These are phyloP conservation scores for Nakazawaea populi DNA, from an alignment of 805 yeast species.

Conservation along the genomic window DNA sequence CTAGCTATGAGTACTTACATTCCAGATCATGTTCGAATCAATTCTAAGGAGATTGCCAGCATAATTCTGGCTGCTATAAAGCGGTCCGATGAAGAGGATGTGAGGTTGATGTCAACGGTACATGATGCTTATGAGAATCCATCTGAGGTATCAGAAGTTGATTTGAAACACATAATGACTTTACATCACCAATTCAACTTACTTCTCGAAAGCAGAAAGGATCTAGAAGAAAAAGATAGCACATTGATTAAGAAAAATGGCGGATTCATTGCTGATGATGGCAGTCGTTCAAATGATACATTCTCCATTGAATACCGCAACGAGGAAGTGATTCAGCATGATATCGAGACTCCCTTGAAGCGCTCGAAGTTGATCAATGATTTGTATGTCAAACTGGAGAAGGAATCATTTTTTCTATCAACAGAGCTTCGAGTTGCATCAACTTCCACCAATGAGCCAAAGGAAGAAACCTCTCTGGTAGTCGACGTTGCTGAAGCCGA, in stretches of 20 bases:
- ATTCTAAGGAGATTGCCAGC: conserved; percentile 53
- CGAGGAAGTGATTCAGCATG: conserved; percentile 9
- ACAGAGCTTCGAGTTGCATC: conserved; percentile 1
- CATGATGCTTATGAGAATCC: conserved; percentile 1
- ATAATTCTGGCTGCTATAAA: conserved; percentile 40
- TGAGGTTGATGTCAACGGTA: conserved; percentile 21
- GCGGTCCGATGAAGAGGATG: conserved; percentile 29
- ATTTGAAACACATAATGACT: neutral
- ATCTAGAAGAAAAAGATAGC: neutral
- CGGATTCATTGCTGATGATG: conserved; percentile 1
- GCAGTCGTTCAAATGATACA: neutral
- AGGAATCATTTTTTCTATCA: conserved; percentile 2
- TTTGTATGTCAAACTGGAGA: neutral
- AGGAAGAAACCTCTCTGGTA: conserved; percentile 9
- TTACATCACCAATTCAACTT: conserved; percentile 12
- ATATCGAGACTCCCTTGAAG: neutral
- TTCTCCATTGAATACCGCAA: conserved; percentile 1
- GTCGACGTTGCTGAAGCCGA: conserved; percentile 12
- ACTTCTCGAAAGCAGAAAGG: neutral
- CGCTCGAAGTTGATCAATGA: conserved; percentile 1
- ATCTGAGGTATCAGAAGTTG: neutral
- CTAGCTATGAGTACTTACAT: conserved; percentile 38
- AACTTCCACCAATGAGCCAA: conserved; percentile 14
- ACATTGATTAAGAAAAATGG: neutral
- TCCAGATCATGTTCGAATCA: conserved; percentile 51